Evolutionary conservation across 208 protist species (phyloP), one percentile per base, ranked within the genome.

Genomic region (Giardia duodenalis): DNA sequence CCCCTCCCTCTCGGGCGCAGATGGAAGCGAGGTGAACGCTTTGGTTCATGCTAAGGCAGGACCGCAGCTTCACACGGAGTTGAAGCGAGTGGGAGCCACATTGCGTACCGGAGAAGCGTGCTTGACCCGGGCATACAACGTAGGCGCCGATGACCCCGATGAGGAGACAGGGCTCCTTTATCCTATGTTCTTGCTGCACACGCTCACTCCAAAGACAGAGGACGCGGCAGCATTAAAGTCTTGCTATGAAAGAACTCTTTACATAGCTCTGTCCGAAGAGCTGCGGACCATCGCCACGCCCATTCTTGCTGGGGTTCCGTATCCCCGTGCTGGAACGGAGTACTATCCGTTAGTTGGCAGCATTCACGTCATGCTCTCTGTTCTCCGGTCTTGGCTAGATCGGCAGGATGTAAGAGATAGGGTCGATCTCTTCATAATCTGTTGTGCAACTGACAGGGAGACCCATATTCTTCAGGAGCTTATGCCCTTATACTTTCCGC

Each of bases 341-440:
- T 91, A 91, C 46, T 91, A 91, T n/a, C 88, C 88, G 4, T 47
- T 91, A n/a, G 45, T 91, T 30, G 88, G 88, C 47, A 2, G 42
- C 43, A 47, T 91, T 1, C 88, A 91, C n/a, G 88, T 91, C 2
- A 3, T 91, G 2, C 44, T 91, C 1, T 47, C 43, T 47, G 1
- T 47, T 30, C 1, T 91, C 2, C n/a, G 88, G 4, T 3, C 1
- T 2, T 47, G 44, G 88, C 45, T 91, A 2, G 88, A 91, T 46
- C 4, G 86, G 88, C 2, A 91, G 2, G 88, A 2, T 2, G 45
- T 47, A 91, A 47, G 1, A 47, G 1, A 47, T n/a, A 1, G 1
- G 0, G 4, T 91, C 4, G 44, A 91, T 91, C 45, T 91, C 2
- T 22, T 91, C 45, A 45, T 91, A 0, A 48, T 91, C 1, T 22